Evolutionary conservation across 2,329 filamentous ascomycete genomes (phyloP).

Genomic region (Chalaropsis ovoidea): DNA sequence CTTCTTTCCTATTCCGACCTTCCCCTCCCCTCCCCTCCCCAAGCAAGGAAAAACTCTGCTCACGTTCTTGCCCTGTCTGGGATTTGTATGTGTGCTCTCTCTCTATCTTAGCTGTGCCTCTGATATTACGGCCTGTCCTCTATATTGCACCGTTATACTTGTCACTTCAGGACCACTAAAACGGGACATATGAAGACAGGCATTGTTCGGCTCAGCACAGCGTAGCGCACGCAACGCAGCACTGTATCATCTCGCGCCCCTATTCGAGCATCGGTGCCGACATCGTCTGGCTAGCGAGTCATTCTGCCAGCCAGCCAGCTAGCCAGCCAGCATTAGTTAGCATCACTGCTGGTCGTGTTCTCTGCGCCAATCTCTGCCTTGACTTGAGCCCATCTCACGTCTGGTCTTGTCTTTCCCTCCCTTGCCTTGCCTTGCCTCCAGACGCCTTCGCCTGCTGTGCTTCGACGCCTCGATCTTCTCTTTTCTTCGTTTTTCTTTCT

Average conservation of each 20-base stretch:
- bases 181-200: slow-evolving; percentile 9
- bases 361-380: neutral
- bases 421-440: neutral
- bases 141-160: slow-evolving; percentile 5
- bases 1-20: neutral
- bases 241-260: neutral
- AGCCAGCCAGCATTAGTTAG: neutral
- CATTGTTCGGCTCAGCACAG: slow-evolving; percentile 9
- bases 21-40: neutral
- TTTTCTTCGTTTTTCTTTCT: neutral
- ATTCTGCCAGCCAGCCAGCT: neutral
- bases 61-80: neutral
- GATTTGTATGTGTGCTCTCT: neutral
- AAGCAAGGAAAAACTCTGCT: neutral
- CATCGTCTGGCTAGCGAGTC: too few species aligned
- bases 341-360: neutral
- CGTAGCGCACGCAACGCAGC: neutral
- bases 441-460: neutral
- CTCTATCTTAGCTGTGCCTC: neutral
- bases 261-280: neutral
- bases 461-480: neutral
- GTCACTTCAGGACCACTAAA: neutral
- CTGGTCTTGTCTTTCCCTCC: neutral
- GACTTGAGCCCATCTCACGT: neutral
- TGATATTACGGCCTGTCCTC: slow-evolving; percentile 17